Percentiles rank a stretch among this genome's conserved stretches.
These are phyloP conservation scores for Micractinium sp. DNA, from an alignment of 139 green algal species.

Conservation along the genomic window DNA sequence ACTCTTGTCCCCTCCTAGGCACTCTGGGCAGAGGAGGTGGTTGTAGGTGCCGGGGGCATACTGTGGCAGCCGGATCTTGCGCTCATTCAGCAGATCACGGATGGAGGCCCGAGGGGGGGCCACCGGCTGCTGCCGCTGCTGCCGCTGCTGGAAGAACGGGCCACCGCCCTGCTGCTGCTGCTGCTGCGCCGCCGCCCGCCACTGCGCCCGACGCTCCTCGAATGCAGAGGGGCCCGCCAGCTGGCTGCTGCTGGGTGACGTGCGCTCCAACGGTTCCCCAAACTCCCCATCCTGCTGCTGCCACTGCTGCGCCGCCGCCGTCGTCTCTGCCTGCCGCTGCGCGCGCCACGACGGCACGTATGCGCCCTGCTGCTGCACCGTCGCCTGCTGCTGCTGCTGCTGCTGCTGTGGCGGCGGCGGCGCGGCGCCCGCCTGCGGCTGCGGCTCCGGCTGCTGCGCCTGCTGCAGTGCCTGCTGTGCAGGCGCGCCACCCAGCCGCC, in stretches of 20 bases:
- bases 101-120: slow-evolving; percentile 31
- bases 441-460: background rate
- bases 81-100: slow-evolving; percentile 47
- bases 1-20: slow-evolving; percentile 50
- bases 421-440: background rate
- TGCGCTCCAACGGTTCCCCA: slow-evolving; percentile 5
- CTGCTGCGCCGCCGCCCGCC: background rate
- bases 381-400: background rate
- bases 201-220: slow-evolving; percentile 1
- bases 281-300: slow-evolving; percentile 1
- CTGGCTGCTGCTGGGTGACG: background rate
- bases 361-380: background rate
- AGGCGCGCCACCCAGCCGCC: background rate
- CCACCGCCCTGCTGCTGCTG: slow-evolving; percentile 22
- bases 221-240: background rate
- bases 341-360: background rate
- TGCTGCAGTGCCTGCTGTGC: background rate
- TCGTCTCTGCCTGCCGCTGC: background rate
- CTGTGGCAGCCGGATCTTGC: slow-evolving; percentile 39
- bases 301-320: background rate
- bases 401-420: background rate
- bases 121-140: background rate
- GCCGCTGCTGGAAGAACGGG: background rate
- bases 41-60: slow-evolving; percentile 54
- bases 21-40: slow-evolving; percentile 55